Conservation (phyloP, 495 filamentous ascomycete genomes). For the Trichoderma virens region DNA sequence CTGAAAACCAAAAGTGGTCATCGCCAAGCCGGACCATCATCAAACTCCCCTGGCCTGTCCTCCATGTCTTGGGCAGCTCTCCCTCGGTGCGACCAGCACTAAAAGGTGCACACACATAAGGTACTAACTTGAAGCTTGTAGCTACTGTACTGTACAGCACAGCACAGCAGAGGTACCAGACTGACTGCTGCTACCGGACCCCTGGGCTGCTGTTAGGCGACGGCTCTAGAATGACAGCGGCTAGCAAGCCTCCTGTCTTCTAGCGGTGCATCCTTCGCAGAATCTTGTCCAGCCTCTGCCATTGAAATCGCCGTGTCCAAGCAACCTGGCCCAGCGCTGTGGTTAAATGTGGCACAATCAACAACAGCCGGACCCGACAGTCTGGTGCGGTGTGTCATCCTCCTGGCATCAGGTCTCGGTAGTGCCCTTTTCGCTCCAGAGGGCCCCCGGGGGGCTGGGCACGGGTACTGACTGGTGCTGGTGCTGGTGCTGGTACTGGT, state of each 20-base stretch:
- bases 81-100: neutral
- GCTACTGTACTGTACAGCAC: no score
- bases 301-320: no score
- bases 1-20: no score
- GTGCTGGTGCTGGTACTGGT: no score
- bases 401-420: neutral
- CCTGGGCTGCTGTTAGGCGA: no score
- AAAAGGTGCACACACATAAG: neutral
- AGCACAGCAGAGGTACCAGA: no score
- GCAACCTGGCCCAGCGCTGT: neutral
- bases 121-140: no score
- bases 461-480: neutral
- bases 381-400: conserved; percentile 8
- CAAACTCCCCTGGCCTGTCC: neutral
- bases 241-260: no score
- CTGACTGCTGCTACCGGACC: no score
- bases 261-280: no score
- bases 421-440: neutral
- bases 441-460: neutral
- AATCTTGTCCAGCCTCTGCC: no score
- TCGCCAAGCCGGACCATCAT: neutral
- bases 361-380: conserved; percentile 8
- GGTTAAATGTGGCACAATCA: neutral
- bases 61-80: neutral
- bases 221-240: no score